A percentile compares a stretch with the other conserved stretches of the same genome.
Evolutionary conservation across 352 stramenopile species (phyloP).

Genomic region (Globisporangium parvum): DNA sequence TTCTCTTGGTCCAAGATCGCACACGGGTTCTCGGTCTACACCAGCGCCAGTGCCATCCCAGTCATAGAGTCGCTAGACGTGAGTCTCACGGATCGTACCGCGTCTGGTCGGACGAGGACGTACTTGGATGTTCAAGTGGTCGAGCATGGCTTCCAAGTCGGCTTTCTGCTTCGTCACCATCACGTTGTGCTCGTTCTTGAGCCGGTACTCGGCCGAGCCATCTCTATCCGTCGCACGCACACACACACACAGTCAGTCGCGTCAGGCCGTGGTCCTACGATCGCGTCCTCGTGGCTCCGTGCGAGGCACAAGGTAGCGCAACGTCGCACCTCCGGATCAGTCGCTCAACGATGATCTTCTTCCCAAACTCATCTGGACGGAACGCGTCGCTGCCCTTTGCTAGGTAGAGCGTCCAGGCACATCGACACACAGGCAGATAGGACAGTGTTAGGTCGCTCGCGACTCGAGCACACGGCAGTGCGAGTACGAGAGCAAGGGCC

Average conservation of each 20-base stretch:
- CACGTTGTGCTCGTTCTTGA: constrained; percentile 52
- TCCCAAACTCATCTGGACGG: constrained; percentile 88
- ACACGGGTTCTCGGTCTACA: constrained; percentile 95
- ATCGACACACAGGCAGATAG: neutral
- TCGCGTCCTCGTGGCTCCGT: neutral
- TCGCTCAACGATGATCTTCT: constrained; percentile 91
- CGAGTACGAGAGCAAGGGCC: neutral
- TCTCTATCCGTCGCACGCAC: constrained; percentile 20
- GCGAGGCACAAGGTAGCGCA: neutral
- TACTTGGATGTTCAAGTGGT: constrained; percentile 89
- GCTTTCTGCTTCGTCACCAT: constrained; percentile 85
- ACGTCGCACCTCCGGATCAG: constrained; percentile 70
- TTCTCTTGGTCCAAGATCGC: constrained; percentile 97
- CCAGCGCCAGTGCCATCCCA: neutral
- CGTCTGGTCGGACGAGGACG: neutral
- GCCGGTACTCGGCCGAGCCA: constrained; percentile 66
- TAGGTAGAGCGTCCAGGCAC: neutral
- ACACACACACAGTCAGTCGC: neutral
- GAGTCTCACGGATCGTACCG: neutral
- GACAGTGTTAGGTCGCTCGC: neutral
- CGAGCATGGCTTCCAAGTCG: constrained; percentile 91
- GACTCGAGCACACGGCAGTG: neutral
- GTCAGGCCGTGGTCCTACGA: neutral
- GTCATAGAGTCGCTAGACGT: neutral
- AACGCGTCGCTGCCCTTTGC: constrained; percentile 84